A percentile compares a stretch with the other conserved stretches of the same genome.
phyloP scores from a whole-genome alignment of 2,329 filamentous ascomycete species.

The Nothophaeocryptopus gaeumannii region DNA sequence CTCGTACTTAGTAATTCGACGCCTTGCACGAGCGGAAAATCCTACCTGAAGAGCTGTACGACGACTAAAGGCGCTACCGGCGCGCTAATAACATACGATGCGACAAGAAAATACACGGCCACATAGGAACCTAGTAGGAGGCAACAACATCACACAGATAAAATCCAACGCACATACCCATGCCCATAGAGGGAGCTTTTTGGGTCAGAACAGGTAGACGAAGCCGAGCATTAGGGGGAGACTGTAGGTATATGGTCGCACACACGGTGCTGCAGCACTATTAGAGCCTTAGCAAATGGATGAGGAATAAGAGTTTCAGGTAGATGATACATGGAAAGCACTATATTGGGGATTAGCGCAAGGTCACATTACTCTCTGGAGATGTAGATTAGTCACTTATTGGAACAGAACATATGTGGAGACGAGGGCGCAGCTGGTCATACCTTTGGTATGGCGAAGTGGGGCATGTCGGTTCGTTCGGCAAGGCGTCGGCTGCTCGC shows the following conservation, averaged over 20 bases:
- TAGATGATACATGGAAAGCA: slow-evolving; percentile 7
- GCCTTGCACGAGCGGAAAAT: slow-evolving; percentile 12
- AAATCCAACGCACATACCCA: slow-evolving; percentile 5
- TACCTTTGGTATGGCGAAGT: slow-evolving; percentile 11
- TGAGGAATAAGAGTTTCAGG: slow-evolving; percentile 9
- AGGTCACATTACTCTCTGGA: not conserved
- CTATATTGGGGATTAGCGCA: slow-evolving; percentile 1
- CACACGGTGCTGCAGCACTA: slow-evolving; percentile 8
- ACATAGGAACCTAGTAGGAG: slow-evolving; percentile 17
- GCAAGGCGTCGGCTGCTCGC: slow-evolving; percentile 6
- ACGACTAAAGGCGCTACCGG: slow-evolving; percentile 7
- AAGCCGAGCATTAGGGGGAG: slow-evolving; percentile 11
- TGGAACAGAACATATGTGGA: slow-evolving; percentile 11
- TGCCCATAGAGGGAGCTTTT: slow-evolving; percentile 8
- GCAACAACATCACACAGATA: slow-evolving; percentile 11
- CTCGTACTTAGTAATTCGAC: slow-evolving; percentile 11
- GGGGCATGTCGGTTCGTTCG: slow-evolving; percentile 6
- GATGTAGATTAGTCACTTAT: slow-evolving; percentile 6
- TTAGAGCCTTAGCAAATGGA: slow-evolving; percentile 10
- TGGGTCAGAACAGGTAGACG: slow-evolving; percentile 16
- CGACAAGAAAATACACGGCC: slow-evolving; percentile 8
- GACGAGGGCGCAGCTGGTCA: slow-evolving; percentile 11
- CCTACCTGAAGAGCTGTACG: slow-evolving; percentile 8
- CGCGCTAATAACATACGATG: slow-evolving; percentile 8
- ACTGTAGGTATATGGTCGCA: slow-evolving; percentile 15